Base-by-base conservation (phyloP, 2,329 filamentous ascomycete species). In the Epichloe sibirici region DNA sequence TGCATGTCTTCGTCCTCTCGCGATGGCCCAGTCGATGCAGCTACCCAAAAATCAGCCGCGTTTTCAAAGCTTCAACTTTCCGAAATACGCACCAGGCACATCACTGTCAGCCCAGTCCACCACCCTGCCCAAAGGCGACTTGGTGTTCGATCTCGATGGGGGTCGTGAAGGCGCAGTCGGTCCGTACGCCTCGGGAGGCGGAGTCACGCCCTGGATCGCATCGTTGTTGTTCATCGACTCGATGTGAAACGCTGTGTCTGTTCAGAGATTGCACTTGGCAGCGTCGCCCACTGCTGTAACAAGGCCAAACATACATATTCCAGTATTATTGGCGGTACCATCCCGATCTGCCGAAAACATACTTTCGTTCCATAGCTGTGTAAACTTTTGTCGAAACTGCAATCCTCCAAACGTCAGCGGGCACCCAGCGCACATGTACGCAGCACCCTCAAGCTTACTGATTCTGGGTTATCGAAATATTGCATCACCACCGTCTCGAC, bases 121-220 rank as follows among this genome's bases (percentile, higher is more conserved):
- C 56, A 77, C 66, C 58, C 68, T 76, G 63, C 74, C 71, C 54
- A 82, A 63, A 8, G 81, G 79, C 37, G 81, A 83, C 59, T 72
- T 73, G 57, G 75, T 75, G 55, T 76, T 77, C 45, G 75, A 71
- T 64, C 80, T 70, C 23, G 81, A 84, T 1, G 81, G 81, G n/a
- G 81, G 81, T 52, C 81, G 73, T 17, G 81, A 82, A 0, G 78
- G 77, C 5, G 76, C 74, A 31, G 68, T 69, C 8, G 66, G 65
- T 38, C 67, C 68, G 53, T 73, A 73, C 45, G 66, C 64, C 39
- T 70, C 69, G 12, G 63, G 62, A 2, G 67, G 66, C 37, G 73
- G 69, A 6, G 72, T 68, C 11, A 71, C 64, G 21, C 73, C 72
- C 44, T 73, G 69, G 35, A 76, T 70, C 38, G 73, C 61, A 38